Base-by-base conservation (phyloP, 345 rosid genomes). In the Euphorbia tirucalli region DNA sequence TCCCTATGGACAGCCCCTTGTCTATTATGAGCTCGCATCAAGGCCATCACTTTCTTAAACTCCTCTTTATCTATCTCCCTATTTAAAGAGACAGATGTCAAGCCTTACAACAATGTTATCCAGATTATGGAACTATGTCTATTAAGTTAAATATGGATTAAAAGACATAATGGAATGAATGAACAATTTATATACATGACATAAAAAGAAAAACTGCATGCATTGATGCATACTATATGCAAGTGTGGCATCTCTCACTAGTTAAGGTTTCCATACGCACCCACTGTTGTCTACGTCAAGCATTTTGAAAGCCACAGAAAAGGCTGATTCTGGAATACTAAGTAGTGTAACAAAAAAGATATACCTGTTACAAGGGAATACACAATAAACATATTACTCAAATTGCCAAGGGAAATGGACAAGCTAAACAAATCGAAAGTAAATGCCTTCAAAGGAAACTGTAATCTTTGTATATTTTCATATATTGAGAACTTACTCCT, bases 281-380 rank as follows among this genome's bases (percentile, higher is more conserved):
- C 98, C 97, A 69, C 67, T 84, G 67, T 87, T 86, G 85, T 95
- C 81, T 3, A 75, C 71, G 73, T 95, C 99, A 81, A 95, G 90
- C 99, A 88, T 95, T 77, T 87, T 95, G 88, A 95, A 95, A 65
- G 93, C 87, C 52, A 89, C 84, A 1, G 93, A 81, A 69, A 95
- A 92, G 82, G 92, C 79, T 19, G 98, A 89, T 78, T 92, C 97
- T 15, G 98, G 99, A 18, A 89, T 86, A 80, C 99, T 86, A 62
- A 95, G 97, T 62, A 95, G 82, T 5, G 96, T 95, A 46, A 89
- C 92, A 64, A 92, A 89, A 83, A 95, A 95, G 76, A 95, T 92
- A 67, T 92, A 92, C 89, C 99, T 95, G 88, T 64, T 72, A 46
- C 72, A 73, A 78, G 2, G 35, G 65, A 69, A 55, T 15, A 32